phyloP scores from a whole-genome alignment of 2,329 filamentous ascomycete genomes.

The Tolypocladium nubicola region DNA sequence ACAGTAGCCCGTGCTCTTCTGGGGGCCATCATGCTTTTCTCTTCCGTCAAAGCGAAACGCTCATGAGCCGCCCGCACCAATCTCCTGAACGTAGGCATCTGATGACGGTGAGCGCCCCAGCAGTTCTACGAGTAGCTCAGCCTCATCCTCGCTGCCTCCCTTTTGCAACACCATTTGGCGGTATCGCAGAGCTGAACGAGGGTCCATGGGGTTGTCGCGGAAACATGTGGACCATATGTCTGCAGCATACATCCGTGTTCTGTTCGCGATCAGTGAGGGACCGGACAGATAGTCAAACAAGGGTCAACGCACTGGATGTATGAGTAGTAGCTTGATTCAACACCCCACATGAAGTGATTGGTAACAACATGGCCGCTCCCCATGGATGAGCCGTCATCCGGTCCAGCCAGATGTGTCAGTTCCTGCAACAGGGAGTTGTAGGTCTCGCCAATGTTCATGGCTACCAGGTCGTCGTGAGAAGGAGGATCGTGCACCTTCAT shows the following conservation, averaged over 20 bases:
- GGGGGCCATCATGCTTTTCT: too few species aligned
- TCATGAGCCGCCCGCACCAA: not conserved
- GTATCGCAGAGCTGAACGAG: not conserved
- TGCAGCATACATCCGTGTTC: not conserved
- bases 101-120: constrained; percentile 1
- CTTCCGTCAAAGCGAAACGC: too few species aligned
- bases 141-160: constrained; percentile 2
- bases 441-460: too few species aligned
- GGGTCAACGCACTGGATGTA: constrained; percentile 2
- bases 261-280: not conserved
- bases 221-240: not conserved
- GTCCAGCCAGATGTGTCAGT: not conserved
- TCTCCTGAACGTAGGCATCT: not conserved
- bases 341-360: constrained; percentile 1
- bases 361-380: not conserved
- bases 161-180: not conserved
- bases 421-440: too few species aligned
- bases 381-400: not conserved
- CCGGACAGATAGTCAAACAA: not conserved
- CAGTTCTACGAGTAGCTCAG: not conserved
- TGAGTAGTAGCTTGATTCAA: constrained; percentile 2
- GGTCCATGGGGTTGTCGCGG: not conserved
- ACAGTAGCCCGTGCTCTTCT: too few species aligned
- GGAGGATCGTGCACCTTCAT: constrained; percentile 2
- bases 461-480: not conserved